These are phyloP conservation scores for Plantago ovata DNA, from an alignment of 257 asterid genomes.

Conservation along the genomic window DNA sequence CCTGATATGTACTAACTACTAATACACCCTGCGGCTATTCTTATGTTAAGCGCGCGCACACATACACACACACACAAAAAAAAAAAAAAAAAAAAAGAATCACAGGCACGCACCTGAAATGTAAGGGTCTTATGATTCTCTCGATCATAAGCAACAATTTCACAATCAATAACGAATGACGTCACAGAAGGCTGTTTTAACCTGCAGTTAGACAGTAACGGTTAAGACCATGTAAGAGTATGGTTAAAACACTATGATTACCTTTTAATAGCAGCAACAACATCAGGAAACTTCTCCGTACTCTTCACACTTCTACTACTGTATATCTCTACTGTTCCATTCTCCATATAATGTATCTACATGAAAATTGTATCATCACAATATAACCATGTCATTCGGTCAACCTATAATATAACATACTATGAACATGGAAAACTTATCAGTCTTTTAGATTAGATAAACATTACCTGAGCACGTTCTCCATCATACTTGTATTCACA, in stretches of 20 bases:
- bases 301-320: too few relatives aligned
- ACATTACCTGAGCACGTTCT: slow-evolving; percentile 89
- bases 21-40: too few relatives aligned
- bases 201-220: slow-evolving; percentile 41
- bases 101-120: slow-evolving; percentile 59
- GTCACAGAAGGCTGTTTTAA: slow-evolving; percentile 57
- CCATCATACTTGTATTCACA: slow-evolving; percentile 99
- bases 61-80: too few relatives aligned
- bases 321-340: slow-evolving; percentile 90
- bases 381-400: slow-evolving; percentile 6
- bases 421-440: too few relatives aligned
- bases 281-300: slow-evolving; percentile 95
- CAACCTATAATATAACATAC: too few relatives aligned
- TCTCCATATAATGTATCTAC: slow-evolving; percentile 77
- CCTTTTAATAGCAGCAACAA: slow-evolving; percentile 72
- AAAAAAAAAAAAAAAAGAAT: too few relatives aligned
- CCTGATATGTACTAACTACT: too few relatives aligned
- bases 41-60: too few relatives aligned
- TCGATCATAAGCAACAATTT: slow-evolving; percentile 89
- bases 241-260: too few relatives aligned
- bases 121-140: slow-evolving; percentile 84
- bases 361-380: too few relatives aligned
- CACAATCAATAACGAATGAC: slow-evolving; percentile 93
- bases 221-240: too few relatives aligned
- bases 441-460: slow-evolving; percentile 5